Evolutionary conservation across 345 rosid species (phyloP).

Genomic region (Acer yangbiense): DNA sequence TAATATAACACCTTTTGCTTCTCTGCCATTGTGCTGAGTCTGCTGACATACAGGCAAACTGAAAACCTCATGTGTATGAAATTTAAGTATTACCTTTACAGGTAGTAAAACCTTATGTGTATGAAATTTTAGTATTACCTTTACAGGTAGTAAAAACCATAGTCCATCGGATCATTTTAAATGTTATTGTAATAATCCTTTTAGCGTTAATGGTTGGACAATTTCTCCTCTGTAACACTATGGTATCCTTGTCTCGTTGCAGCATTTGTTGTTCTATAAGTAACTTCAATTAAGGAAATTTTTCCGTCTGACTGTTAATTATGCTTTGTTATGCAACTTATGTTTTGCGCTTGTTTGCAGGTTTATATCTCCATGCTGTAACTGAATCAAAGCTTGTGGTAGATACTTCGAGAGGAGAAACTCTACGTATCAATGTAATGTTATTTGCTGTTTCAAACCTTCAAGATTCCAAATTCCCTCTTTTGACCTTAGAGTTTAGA

Average conservation of each 20-base stretch:
- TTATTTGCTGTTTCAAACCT: conserved; percentile 15
- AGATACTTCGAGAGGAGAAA: conserved; percentile 97
- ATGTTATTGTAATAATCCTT: neutral
- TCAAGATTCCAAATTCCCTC: neutral
- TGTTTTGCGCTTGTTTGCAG: conserved; percentile 45
- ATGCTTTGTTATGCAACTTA: conserved; percentile 1
- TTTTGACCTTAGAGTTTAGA: neutral
- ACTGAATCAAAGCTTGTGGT: conserved; percentile 93
- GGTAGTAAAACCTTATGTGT: neutral
- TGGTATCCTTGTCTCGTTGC: neutral
- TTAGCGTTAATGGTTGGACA: neutral
- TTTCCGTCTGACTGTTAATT: neutral
- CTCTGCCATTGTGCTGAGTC: neutral
- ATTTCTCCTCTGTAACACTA: neutral
- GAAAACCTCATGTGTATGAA: neutral
- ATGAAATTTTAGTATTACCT: too few species aligned
- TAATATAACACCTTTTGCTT: neutral
- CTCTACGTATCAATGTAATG: conserved; percentile 80
- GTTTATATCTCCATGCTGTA: conserved; percentile 73
- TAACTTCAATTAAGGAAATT: neutral
- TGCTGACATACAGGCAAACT: neutral
- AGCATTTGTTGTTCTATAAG: neutral
- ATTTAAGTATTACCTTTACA: too few species aligned
- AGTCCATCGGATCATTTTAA: neutral
- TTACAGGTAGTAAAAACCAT: neutral